These are phyloP conservation scores for Mycena kentingensis DNA, from an alignment of 768 basidiomycete genomes.

Conservation along the genomic window DNA sequence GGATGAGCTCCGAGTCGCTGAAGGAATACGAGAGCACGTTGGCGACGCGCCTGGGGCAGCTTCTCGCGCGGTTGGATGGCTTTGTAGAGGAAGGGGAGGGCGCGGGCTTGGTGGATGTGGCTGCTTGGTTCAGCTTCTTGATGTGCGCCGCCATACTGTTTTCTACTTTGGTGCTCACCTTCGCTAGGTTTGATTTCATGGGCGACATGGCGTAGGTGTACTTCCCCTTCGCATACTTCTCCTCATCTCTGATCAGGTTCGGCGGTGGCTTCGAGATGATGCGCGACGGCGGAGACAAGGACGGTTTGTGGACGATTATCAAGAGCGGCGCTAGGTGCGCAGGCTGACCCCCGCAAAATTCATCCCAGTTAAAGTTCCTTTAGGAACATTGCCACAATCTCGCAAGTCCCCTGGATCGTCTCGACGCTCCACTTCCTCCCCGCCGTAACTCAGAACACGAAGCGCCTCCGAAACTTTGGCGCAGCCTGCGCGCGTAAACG, in stretches of 20 bases:
- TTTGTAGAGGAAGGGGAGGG: conserved; percentile 14
- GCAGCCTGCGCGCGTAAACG: not conserved
- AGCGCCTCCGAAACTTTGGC: conserved; percentile 4
- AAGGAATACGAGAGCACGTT: conserved; percentile 48
- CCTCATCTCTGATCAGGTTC: conserved; percentile 3
- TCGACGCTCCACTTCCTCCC: not conserved
- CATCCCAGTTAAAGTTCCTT: no score
- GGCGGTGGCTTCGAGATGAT: conserved; percentile 34
- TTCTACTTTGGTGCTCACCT: not conserved
- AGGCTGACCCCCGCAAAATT: not conserved
- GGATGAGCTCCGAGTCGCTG: conserved; percentile 45
- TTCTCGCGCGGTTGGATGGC: conserved; percentile 38
- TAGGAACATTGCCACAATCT: conserved; percentile 39
- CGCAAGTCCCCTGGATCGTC: conserved; percentile 29
- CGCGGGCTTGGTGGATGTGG: conserved; percentile 31
- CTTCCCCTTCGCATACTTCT: conserved; percentile 6
- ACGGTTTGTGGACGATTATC: conserved; percentile 48
- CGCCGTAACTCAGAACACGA: not conserved
- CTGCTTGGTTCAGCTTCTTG: conserved; percentile 41
- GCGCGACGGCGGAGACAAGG: conserved; percentile 42
- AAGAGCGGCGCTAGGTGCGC: conserved; percentile 45
- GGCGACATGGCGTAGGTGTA: conserved; percentile 38
- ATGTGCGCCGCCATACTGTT: conserved; percentile 30
- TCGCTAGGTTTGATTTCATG: conserved; percentile 40
- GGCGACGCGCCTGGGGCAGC: conserved; percentile 37